Percentiles rank a stretch among this genome's conserved stretches.
These are phyloP conservation scores for Candida sonorensis DNA, from an alignment of 805 yeast genomes.

Conservation along the genomic window DNA sequence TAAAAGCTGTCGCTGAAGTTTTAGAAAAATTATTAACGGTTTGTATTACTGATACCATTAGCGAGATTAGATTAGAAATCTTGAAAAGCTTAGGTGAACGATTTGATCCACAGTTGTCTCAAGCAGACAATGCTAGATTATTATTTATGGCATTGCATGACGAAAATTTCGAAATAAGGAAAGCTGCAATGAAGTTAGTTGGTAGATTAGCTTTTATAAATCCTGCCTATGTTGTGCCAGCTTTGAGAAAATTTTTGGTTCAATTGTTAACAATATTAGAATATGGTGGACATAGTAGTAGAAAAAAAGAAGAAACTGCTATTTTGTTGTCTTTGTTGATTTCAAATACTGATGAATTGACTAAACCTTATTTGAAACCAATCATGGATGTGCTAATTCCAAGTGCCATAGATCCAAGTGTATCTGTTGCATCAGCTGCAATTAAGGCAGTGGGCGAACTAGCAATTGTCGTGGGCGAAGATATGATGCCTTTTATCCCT, in stretches of 20 bases:
- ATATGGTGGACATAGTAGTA: slow-evolving; percentile 62
- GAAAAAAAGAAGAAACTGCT: slow-evolving; percentile 84
- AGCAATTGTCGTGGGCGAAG: slow-evolving; percentile 83
- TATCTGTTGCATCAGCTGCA: slow-evolving; percentile 82
- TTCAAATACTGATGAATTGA: slow-evolving; percentile 70
- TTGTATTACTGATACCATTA: slow-evolving; percentile 81
- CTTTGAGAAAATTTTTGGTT: slow-evolving; percentile 76
- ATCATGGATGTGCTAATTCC: slow-evolving; percentile 81
- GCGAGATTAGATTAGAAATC: slow-evolving; percentile 80
- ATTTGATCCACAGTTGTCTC: slow-evolving; percentile 89
- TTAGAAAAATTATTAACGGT: slow-evolving; percentile 72
- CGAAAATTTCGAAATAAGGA: slow-evolving; percentile 77
- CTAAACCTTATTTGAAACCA: slow-evolving; percentile 86
- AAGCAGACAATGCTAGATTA: slow-evolving; percentile 82
- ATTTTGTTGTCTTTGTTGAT: slow-evolving; percentile 66
- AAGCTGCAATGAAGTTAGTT: slow-evolving; percentile 67
- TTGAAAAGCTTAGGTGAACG: slow-evolving; percentile 62
- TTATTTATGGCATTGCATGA: slow-evolving; percentile 88
- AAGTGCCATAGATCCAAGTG: slow-evolving; percentile 60
- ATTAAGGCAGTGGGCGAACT: slow-evolving; percentile 85
- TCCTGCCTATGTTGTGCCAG: slow-evolving; percentile 95
- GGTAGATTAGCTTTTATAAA: slow-evolving; percentile 82
- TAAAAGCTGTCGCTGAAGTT: slow-evolving; percentile 79
- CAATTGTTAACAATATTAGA: slow-evolving; percentile 82
- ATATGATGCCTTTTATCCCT: slow-evolving; percentile 62